Conservation (phyloP, 192 early-diverging fungal species). For the Podila clonocystis region DNA sequence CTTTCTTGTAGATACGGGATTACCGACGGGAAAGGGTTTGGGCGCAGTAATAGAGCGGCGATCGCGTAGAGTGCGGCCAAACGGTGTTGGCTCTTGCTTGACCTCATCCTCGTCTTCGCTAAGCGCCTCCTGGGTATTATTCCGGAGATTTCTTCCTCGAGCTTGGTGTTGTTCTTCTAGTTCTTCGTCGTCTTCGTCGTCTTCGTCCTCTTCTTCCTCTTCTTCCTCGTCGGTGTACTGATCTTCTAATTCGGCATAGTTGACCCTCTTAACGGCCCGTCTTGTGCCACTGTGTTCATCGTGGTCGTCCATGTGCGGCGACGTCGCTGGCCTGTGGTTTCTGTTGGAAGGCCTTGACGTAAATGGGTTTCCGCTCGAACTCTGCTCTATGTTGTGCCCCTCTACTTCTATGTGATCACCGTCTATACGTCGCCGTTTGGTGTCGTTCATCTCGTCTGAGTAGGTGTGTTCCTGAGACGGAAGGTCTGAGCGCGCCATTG, state of each 20-base stretch:
- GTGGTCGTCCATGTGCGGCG: neutral
- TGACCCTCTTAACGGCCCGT: conserved; percentile 22
- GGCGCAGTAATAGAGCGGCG: conserved; percentile 37
- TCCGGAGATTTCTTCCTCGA: no score
- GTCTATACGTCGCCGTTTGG: conserved; percentile 35
- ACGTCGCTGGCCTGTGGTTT: neutral
- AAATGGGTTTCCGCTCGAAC: neutral
- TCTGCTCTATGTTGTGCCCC: neutral
- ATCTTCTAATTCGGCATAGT: conserved; percentile 35
- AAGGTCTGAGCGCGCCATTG: neutral
- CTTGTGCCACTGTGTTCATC: neutral
- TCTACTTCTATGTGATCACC: neutral
- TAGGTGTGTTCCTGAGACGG: neutral
- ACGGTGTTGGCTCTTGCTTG: conserved; percentile 2
- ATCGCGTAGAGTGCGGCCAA: conserved; percentile 35
- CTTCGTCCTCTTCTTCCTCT: conserved; percentile 22
- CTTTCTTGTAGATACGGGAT: conserved; percentile 5
- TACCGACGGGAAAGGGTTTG: conserved; percentile 22
- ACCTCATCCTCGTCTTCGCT: neutral
- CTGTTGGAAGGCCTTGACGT: neutral
- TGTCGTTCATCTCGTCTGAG: conserved; percentile 20
- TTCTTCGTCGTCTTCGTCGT: conserved; percentile 10
- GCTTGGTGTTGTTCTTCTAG: no score
- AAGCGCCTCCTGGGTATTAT: neutral
- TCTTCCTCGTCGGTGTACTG: neutral